phyloP scores from a whole-genome alignment of 441 rosid species.

The Gossypium lobatum region DNA sequence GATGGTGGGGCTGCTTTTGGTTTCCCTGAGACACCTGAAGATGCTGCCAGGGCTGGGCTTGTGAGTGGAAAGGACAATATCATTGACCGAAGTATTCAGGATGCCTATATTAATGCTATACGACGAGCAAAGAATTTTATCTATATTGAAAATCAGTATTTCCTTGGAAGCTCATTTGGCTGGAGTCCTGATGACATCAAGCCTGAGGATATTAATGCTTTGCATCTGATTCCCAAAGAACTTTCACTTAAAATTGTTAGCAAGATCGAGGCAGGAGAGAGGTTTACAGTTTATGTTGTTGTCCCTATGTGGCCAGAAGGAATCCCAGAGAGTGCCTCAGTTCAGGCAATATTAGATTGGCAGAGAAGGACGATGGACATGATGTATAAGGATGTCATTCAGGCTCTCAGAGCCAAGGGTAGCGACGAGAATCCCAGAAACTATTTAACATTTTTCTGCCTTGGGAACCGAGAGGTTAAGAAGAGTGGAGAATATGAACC shows the following conservation, averaged over 20 bases:
- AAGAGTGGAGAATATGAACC: constrained; percentile 89
- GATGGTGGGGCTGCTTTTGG: constrained; percentile 99
- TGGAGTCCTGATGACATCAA: constrained; percentile 81
- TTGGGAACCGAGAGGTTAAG: constrained; percentile 90
- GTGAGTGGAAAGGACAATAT: constrained; percentile 94
- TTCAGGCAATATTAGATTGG: constrained; percentile 96
- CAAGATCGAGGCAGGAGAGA: constrained; percentile 88
- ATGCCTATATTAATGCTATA: constrained; percentile 87
- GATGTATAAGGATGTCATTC: constrained; percentile 81
- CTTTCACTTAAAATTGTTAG: constrained; percentile 86
- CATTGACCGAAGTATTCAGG: constrained; percentile 95
- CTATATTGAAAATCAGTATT: constrained; percentile 91
- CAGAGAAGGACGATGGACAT: constrained; percentile 97
- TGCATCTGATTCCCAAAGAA: constrained; percentile 90
- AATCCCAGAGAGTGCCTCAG: constrained; percentile 83
- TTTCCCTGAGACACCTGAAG: constrained; percentile 92
- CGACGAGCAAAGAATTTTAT: constrained; percentile 89
- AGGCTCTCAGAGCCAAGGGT: constrained; percentile 72
- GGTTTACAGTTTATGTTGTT: constrained; percentile 78
- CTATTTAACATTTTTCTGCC: constrained; percentile 92
- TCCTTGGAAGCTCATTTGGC: constrained; percentile 84
- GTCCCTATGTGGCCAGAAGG: constrained; percentile 99
- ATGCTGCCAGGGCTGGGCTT: constrained; percentile 89
- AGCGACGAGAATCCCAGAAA: constrained; percentile 73
- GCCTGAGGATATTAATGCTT: constrained; percentile 78